A percentile compares a stretch with the other conserved stretches of the same genome.
Conservation (phyloP, 2,329 filamentous ascomycete genomes). For the Aspergillus amoenus region DNA sequence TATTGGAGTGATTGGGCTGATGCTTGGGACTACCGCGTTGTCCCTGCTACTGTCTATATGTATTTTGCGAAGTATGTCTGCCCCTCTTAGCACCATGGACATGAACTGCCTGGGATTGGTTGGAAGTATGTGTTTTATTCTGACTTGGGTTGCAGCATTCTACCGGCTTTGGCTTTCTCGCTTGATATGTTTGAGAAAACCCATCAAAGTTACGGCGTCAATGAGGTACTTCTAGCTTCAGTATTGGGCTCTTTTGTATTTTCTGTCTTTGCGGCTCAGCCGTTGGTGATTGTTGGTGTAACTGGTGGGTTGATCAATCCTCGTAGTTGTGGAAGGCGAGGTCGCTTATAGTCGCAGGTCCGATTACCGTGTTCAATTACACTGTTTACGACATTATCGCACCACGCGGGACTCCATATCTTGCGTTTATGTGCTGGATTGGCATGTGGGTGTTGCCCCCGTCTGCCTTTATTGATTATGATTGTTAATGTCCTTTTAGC, state of each 20-base stretch:
- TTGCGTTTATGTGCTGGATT: conserved; percentile 91
- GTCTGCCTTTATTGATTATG: neutral
- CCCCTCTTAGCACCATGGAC: neutral
- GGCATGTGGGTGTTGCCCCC: conserved; percentile 58
- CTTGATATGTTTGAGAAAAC: conserved; percentile 93
- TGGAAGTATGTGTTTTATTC: neutral
- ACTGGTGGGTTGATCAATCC: conserved; percentile 55
- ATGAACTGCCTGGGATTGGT: neutral
- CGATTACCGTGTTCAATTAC: conserved; percentile 92
- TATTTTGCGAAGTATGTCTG: conserved; percentile 81
- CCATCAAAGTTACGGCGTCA: conserved; percentile 79
- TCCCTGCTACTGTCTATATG: conserved; percentile 88
- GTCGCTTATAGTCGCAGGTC: conserved; percentile 47
- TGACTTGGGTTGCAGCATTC: conserved; percentile 58
- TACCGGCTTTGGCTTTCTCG: conserved; percentile 84
- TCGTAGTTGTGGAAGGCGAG: neutral
- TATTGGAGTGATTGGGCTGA: conserved; percentile 82
- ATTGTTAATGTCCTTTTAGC: conserved; percentile 39
- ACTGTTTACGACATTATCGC: conserved; percentile 88
- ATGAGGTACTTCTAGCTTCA: conserved; percentile 84
- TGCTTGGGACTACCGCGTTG: conserved; percentile 86
- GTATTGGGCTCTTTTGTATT: conserved; percentile 83
- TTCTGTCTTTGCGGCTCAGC: conserved; percentile 74
- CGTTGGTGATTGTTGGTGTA: conserved; percentile 86
- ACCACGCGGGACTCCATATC: conserved; percentile 74